Evolutionary conservation across 2,329 filamentous ascomycete species (phyloP).

Genomic region (Penicillium sp.): DNA sequence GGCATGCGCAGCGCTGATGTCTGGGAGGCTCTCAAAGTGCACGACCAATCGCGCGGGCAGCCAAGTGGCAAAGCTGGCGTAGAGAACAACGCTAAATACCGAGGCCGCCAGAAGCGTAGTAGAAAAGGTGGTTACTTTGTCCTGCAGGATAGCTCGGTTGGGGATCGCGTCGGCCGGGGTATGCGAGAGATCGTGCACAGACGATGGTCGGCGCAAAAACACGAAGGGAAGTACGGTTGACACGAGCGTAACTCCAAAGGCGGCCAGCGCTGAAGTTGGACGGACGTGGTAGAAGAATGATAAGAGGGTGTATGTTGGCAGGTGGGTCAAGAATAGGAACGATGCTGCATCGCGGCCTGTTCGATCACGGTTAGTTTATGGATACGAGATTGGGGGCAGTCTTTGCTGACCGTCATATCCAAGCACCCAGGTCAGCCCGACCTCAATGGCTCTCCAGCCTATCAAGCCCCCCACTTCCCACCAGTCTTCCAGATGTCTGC

Average conservation of each 20-base stretch:
- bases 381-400: neutral
- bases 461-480: conserved; percentile 60
- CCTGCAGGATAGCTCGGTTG: conserved; percentile 66
- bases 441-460: conserved; percentile 62
- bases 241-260: conserved; percentile 67
- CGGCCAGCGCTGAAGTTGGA: conserved; percentile 59
- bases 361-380: conserved; percentile 3
- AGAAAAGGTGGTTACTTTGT: conserved; percentile 62
- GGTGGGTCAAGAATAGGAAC: conserved; percentile 69
- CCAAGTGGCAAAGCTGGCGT: conserved; percentile 67
- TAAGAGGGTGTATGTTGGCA: conserved; percentile 75
- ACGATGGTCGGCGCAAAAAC: conserved; percentile 68
- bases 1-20: conserved; percentile 67
- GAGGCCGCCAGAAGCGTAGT: conserved; percentile 69
- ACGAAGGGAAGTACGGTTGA: conserved; percentile 73
- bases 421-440: conserved; percentile 72
- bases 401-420: conserved; percentile 61
- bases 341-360: conserved; percentile 66
- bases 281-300: conserved; percentile 74
- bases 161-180: conserved; percentile 48
- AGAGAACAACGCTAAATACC: conserved; percentile 75
- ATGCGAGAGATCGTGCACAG: conserved; percentile 60
- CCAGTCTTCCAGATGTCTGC: conserved; percentile 63
- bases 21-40: conserved; percentile 72
- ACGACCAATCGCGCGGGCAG: conserved; percentile 71